Base-by-base conservation (phyloP, 2,329 filamentous ascomycete species). In the Fusarium scirpi region DNA sequence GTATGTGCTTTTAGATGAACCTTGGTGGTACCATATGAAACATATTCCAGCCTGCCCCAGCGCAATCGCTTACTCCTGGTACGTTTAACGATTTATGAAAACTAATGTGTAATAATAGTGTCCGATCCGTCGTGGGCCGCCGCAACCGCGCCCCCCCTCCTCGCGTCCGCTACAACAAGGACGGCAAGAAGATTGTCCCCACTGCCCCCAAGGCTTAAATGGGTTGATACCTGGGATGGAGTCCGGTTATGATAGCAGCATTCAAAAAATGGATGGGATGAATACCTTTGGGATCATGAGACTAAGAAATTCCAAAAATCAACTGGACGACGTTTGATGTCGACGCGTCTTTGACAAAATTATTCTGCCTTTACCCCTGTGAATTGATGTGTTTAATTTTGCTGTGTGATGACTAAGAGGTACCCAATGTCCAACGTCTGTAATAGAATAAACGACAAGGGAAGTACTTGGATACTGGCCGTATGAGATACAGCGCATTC, bases 101-200 rank as follows among this genome's bases (percentile, higher is more conserved):
- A 78, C 83, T 86, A 80, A 88, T 85, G 84, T 45, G 54, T 67
- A 58, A 66, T n/a, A 63, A 77, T 80, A 98, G 96, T 91, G 96
- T 99, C 84, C 96, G 96, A 81, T 99, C 96, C 77, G 90, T 93
- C 78, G 94, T 92, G 82, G 96, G 97, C 80, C 95, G 96, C 85
- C 96, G 96, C 87, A 99, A 99, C 93, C 94, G 96, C 85, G 95
- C 95, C 80, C 97, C 96, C 80, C 96, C 96, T 78, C 96, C 96
- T 82, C 91, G 96, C 83, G 94, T 99, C 81, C 90, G 96, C 81
- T 99, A 97, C 94, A 99, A 99, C 93, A 98, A 98, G 92, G 96
- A 99, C 83, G 95, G 94, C 89, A 99, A 99, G 94, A 99, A 99
- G 92, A 91, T 99, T 83, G 92, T 91, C 84, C 94, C 95, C 77